phyloP scores from a whole-genome alignment of 164 flowering plant species.

The Umbilicus rupestris region DNA sequence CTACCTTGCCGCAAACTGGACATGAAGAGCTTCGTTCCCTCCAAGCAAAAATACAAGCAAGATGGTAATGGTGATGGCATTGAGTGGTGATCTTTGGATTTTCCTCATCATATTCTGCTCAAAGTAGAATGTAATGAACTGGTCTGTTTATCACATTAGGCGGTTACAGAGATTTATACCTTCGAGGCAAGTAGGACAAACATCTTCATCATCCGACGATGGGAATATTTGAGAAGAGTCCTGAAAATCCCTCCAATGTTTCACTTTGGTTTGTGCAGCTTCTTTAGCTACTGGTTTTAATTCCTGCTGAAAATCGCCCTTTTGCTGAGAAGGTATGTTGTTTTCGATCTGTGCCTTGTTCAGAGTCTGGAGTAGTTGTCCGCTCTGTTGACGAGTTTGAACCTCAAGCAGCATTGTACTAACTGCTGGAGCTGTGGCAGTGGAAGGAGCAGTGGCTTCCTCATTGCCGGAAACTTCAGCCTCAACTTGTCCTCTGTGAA shows the following conservation, averaged over 20 bases:
- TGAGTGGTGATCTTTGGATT: conserved; percentile 1
- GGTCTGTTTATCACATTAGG: background rate
- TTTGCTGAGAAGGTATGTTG: background rate
- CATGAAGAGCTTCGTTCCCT: background rate
- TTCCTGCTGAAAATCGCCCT: background rate
- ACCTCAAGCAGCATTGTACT: too few species aligned
- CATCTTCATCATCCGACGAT: background rate
- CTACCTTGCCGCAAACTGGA: conserved; percentile 6
- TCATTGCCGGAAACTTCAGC: too few species aligned
- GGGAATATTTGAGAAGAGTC: background rate
- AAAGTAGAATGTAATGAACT: background rate
- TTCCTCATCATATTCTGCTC: background rate
- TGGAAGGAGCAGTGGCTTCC: too few species aligned
- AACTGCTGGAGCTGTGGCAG: too few species aligned
- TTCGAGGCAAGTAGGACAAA: conserved; percentile 3
- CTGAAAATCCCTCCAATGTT: background rate
- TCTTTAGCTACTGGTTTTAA: background rate
- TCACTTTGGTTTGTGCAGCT: background rate
- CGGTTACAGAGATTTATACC: background rate
- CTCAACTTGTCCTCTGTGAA: too few species aligned
- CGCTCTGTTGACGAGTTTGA: too few species aligned
- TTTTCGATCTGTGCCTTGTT: background rate
- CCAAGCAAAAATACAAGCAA: background rate
- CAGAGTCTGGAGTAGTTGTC: background rate
- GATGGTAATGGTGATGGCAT: background rate